Evolutionary conservation across 2,329 filamentous ascomycete species (phyloP), one percentile per base, ranked within the genome.

Genomic region (Nannizziopsis arthrosporioides): DNA sequence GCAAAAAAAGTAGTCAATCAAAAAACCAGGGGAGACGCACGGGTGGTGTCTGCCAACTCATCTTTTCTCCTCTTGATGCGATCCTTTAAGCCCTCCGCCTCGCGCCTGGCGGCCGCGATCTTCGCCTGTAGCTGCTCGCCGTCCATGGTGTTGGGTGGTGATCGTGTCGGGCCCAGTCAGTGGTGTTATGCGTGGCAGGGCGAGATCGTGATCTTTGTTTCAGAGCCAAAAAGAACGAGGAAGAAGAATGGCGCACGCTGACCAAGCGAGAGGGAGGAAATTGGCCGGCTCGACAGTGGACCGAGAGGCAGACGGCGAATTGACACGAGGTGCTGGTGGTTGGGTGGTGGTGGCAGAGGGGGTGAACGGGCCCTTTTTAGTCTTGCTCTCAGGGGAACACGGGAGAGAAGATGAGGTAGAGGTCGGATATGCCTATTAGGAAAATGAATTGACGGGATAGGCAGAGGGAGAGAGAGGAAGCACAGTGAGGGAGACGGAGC

Each of bases 61-160:
- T 98, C 92, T 84, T 96, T 96, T 81, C 94, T 94, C 72, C 89
- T 82, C 83, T 95, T 96, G 80, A 96, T 96, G 70, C 86, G 84
- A 69, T 96, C 90, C 77, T 96, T 96, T 60, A 96, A 75, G 47
- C 85, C 89, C 76, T 96, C 92, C 61, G 92, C 92, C 77, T 98
- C 92, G 75, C 92, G 86, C 70, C 92, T 82, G 67, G 92, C 90
- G 63, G 85, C 82, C 64, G 87, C 84, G 62, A 92, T 90, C 71
- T 84, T 84, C 72, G 89, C 84, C 77, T 96, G 90, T 81, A 95
- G 94, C 58, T 73, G 69, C 63, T 73, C 70, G 60, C 68, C 67
- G 56, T 65, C 68, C 68, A 72, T 69, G 56, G 71, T 69, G 22
- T 27, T 27, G 22, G 22, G 22, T 27, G 22, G 22, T 27, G 7